Evolutionary conservation across 2,329 filamentous ascomycete genomes (phyloP).

Genomic region (Aspergillus unguis): DNA sequence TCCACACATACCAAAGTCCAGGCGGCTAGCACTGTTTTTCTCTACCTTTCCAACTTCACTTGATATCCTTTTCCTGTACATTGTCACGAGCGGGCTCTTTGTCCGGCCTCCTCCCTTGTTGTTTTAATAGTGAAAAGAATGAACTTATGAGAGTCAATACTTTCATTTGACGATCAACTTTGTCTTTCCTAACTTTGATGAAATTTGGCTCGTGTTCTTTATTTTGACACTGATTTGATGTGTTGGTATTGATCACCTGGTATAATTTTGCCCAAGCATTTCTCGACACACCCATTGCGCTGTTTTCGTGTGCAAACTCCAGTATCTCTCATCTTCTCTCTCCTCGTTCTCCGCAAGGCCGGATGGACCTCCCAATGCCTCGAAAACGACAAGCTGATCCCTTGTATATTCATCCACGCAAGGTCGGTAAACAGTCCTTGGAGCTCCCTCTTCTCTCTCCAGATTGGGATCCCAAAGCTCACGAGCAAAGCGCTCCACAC

Average conservation of each 20-base stretch:
- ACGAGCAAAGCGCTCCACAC: slow-evolving; percentile 42
- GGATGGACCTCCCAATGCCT: slow-evolving; percentile 49
- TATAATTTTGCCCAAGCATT: slow-evolving; percentile 28
- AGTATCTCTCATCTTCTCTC: slow-evolving; percentile 28
- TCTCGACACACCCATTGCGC: slow-evolving; percentile 44
- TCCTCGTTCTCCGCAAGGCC: slow-evolving; percentile 12
- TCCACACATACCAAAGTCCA: slow-evolving; percentile 11
- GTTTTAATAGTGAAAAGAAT: not conserved
- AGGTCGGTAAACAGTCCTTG: slow-evolving; percentile 23
- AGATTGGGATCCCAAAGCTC: slow-evolving; percentile 44
- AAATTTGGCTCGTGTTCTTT: not conserved
- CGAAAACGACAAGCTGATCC: slow-evolving; percentile 60
- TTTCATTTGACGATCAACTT: not conserved
- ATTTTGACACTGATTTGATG: not conserved
- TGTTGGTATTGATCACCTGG: not conserved
- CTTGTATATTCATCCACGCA: slow-evolving; percentile 55
- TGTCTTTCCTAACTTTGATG: not conserved
- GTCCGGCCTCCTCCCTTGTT: not conserved
- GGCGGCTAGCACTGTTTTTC: slow-evolving; percentile 13
- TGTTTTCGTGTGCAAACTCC: slow-evolving; percentile 44
- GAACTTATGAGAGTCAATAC: no score
- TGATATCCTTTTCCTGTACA: slow-evolving; percentile 8
- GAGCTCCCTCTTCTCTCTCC: not conserved
- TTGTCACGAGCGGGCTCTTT: slow-evolving; percentile 1
- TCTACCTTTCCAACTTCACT: slow-evolving; percentile 7